Base-by-base conservation (phyloP, 371 early-diverging fungal species). In the Mucor piriformis region DNA sequence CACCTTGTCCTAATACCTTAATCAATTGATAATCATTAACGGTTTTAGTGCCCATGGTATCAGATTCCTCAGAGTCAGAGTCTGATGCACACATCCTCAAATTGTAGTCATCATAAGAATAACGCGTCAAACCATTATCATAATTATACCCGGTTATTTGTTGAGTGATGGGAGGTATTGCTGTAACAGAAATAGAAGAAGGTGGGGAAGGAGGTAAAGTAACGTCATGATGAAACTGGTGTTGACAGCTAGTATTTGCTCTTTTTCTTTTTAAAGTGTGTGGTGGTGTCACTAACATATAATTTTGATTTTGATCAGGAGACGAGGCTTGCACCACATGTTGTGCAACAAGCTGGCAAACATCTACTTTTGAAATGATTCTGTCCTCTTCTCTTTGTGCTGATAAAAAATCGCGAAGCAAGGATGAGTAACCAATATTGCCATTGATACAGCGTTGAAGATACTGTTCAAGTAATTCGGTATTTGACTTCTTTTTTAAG, bases 1-100 rank as follows among this genome's bases (percentile, higher is more conserved):
- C 72, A 6, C 85, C 88, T 67, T 72, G 77, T 24, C 88, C 87
- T 3, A 88, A 62, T 3, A 83, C 82, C 54, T 78, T 76, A 20
- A 85, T 64, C 13, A 87, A 57, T 46, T 81, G 69, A 61, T 78
- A 84, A 44, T 86, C 76, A 12, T 80, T 56, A 6, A 85, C 44
- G 1, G 21, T 47, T 29, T 29, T 29, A 1, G 29, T 0, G 29
- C 8, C 29, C 29, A 29, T 29, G 29, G 29, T 4, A 29, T 29
- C 38, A 38, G 38, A 18, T 27, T 37, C 18, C n/a, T 27, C 23
- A 27, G n/a, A n/a, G n/a, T 50, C 58, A 6, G 51, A 46, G 3
- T 50, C 24, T 10, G 3, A 18, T 3, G 12, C 43, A 20, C 21
- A 20, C 7, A 43, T 52, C 3, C 27, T 35, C 1, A 16, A 16